These are phyloP conservation scores for Suillus subalutaceus DNA, from an alignment of 768 basidiomycete genomes.

Conservation along the genomic window DNA sequence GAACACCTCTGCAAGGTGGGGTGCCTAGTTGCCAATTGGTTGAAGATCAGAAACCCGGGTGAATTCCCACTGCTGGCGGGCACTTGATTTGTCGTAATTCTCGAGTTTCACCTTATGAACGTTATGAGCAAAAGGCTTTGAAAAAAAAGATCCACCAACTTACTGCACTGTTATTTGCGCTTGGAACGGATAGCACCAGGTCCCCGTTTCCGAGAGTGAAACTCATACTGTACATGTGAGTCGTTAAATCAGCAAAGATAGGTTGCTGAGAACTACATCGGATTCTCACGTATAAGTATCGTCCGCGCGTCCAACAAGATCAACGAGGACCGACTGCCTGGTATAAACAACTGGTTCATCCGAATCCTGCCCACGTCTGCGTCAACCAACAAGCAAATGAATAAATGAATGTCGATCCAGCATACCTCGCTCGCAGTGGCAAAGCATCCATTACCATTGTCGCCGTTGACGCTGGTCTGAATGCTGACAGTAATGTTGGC, in stretches of 20 bases:
- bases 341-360: background rate
- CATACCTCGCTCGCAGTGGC: background rate
- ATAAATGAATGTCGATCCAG: background rate
- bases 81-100: background rate
- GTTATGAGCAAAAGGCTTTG: background rate
- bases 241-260: background rate
- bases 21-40: background rate
- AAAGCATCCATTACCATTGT: slow-evolving; percentile 1
- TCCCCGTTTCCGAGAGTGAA: background rate
- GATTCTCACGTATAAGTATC: background rate
- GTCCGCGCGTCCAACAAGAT: background rate
- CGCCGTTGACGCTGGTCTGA: background rate
- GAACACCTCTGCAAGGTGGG: background rate
- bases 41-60: background rate
- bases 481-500: background rate
- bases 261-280: background rate
- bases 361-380: background rate
- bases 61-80: background rate
- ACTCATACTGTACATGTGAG: background rate
- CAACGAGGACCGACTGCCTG: background rate
- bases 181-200: background rate
- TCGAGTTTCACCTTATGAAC: background rate
- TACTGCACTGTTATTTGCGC: background rate
- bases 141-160: background rate
- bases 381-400: background rate